These are phyloP conservation scores for Lentinula raphanica DNA, from an alignment of 768 basidiomycete genomes.

Conservation along the genomic window DNA sequence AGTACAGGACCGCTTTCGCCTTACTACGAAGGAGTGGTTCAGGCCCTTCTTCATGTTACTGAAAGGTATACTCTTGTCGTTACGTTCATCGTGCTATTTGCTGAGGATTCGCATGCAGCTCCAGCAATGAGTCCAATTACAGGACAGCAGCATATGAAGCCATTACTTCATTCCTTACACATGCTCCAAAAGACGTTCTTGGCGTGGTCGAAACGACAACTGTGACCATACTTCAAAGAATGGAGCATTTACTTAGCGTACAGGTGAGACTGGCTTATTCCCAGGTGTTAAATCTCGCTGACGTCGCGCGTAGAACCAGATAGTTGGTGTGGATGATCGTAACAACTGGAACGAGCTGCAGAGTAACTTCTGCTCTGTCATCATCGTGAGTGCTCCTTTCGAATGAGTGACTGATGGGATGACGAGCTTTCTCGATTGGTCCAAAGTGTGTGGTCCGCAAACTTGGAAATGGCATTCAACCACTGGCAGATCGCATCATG, in stretches of 20 bases:
- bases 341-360: constrained; percentile 99
- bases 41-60: constrained; percentile 78
- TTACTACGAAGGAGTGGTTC: constrained; percentile 84
- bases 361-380: constrained; percentile 88
- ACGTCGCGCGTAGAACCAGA: constrained; percentile 61
- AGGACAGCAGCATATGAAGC: constrained; percentile 96
- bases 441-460: constrained; percentile 78
- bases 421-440: not conserved
- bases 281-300: not conserved
- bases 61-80: constrained; percentile 52
- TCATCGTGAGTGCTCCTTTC: constrained; percentile 54
- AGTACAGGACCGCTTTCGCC: constrained; percentile 70
- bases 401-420: not conserved
- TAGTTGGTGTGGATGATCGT: constrained; percentile 90
- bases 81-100: constrained; percentile 11
- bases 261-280: constrained; percentile 47
- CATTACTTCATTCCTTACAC: constrained; percentile 79
- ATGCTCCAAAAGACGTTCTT: constrained; percentile 76
- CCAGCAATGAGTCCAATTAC: constrained; percentile 86
- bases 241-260: constrained; percentile 82
- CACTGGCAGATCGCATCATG: constrained; percentile 93
- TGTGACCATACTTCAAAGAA: constrained; percentile 78
- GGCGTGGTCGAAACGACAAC: constrained; percentile 77
- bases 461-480: constrained; percentile 75
- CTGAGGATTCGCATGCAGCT: constrained; percentile 33